Percentiles rank a stretch among this genome's conserved stretches.
phyloP scores from a whole-genome alignment of 2,329 filamentous ascomycete species.

The Alternaria sp. region DNA sequence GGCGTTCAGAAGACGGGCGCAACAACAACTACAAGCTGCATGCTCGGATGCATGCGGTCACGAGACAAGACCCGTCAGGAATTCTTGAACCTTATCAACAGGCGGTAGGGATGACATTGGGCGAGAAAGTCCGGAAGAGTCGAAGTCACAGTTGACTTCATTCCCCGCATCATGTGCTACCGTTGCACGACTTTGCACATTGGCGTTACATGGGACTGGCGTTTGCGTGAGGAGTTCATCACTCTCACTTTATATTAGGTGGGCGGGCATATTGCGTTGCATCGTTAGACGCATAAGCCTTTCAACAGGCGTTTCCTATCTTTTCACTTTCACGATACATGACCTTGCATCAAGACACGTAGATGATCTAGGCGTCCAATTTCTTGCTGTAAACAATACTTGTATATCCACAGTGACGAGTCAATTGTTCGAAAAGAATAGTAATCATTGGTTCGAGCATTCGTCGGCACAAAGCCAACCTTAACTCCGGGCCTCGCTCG shows the following conservation, averaged over 20 bases:
- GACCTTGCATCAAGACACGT: not conserved
- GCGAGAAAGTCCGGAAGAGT: not conserved
- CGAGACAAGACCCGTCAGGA: slow-evolving; percentile 95
- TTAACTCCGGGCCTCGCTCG: not conserved
- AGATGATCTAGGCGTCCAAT: not conserved
- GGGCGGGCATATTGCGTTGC: slow-evolving; percentile 6
- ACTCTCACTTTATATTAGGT: slow-evolving; percentile 32
- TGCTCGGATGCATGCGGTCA: slow-evolving; percentile 93
- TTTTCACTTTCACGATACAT: not conserved
- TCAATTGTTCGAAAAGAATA: not conserved
- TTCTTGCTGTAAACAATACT: not conserved
- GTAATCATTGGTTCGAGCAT: not conserved
- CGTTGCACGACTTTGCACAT: not conserved
- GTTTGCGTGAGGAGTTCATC: slow-evolving; percentile 39
- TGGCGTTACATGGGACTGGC: slow-evolving; percentile 22
- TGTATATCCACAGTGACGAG: not conserved
- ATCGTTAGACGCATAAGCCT: slow-evolving; percentile 11
- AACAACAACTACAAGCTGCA: slow-evolving; percentile 93
- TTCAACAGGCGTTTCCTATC: slow-evolving; percentile 8
- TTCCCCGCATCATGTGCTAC: slow-evolving; percentile 2
- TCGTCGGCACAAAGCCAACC: not conserved
- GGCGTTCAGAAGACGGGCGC: slow-evolving; percentile 93
- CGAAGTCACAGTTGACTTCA: not conserved
- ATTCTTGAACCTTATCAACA: slow-evolving; percentile 77
- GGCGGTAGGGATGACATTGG: slow-evolving; percentile 25